Percentiles rank a stretch among this genome's conserved stretches.
phyloP scores from a whole-genome alignment of 2,329 filamentous ascomycete genomes.

The Aspergillus carbonarius region DNA sequence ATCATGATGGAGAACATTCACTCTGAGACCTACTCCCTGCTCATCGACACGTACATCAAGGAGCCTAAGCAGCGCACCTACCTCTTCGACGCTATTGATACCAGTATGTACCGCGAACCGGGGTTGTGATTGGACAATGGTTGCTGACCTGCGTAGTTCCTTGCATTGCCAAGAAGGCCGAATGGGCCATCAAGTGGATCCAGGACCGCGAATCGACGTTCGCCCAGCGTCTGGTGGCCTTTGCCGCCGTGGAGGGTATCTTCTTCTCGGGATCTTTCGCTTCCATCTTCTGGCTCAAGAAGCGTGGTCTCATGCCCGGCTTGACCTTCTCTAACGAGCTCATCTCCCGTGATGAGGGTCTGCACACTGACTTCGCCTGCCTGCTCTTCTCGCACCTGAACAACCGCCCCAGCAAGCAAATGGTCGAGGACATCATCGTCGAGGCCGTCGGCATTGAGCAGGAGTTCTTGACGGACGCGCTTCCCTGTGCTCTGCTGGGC shows the following conservation, averaged over 20 bases:
- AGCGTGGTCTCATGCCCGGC: slow-evolving; percentile 97
- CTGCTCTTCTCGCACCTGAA: slow-evolving; percentile 96
- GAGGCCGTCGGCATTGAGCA: slow-evolving; percentile 95
- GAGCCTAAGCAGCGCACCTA: slow-evolving; percentile 91
- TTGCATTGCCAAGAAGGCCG: slow-evolving; percentile 96
- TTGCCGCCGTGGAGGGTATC: slow-evolving; percentile 97
- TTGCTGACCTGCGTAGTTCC: slow-evolving; percentile 62
- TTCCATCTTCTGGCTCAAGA: slow-evolving; percentile 99
- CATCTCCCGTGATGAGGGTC: slow-evolving; percentile 98
- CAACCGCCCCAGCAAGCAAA: slow-evolving; percentile 78
- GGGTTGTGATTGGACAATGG: not conserved
- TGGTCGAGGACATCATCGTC: slow-evolving; percentile 83
- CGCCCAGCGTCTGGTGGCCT: slow-evolving; percentile 91
- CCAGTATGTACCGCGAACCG: slow-evolving; percentile 62
- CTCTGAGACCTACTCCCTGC: slow-evolving; percentile 97
- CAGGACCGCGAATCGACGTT: slow-evolving; percentile 90
- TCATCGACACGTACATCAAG: slow-evolving; percentile 99
- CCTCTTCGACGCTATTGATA: slow-evolving; percentile 98
- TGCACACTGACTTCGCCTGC: slow-evolving; percentile 99
- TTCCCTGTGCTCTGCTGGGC: slow-evolving; percentile 87
- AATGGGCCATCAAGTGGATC: slow-evolving; percentile 97
- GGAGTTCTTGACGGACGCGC: slow-evolving; percentile 94
- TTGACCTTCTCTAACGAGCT: slow-evolving; percentile 99
- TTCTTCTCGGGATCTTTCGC: slow-evolving; percentile 99
- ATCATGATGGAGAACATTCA: slow-evolving; percentile 99